Conservation (phyloP, 2,329 filamentous ascomycete genomes). For the Magnaporthiopsis incrustans region DNA sequence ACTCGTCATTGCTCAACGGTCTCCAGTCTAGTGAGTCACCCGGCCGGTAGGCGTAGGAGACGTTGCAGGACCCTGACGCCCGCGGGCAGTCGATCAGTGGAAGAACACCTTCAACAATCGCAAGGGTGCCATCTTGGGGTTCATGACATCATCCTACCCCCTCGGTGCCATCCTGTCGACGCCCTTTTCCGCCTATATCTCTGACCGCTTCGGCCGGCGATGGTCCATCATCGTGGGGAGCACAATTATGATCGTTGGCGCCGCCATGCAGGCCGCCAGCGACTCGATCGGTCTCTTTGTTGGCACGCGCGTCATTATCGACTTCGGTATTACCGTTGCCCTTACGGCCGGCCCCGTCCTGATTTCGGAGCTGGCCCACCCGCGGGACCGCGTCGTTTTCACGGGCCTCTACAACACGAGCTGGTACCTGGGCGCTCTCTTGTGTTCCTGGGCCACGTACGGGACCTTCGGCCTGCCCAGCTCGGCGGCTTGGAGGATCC, state of each 20-base stretch:
- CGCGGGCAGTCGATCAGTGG: background rate
- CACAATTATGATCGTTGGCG: conserved; percentile 30
- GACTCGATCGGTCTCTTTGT: conserved; percentile 29
- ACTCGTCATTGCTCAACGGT: conserved; percentile 5
- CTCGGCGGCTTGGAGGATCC: conserved; percentile 41
- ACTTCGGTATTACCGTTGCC: conserved; percentile 27
- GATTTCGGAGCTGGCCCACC: conserved; percentile 32
- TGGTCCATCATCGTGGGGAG: conserved; percentile 34
- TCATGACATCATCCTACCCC: conserved; percentile 51
- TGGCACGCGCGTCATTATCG: conserved; percentile 24
- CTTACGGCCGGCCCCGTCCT: conserved; percentile 23
- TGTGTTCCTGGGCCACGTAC: conserved; percentile 34
- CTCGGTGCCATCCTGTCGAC: conserved; percentile 50
- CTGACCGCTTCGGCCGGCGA: conserved; percentile 28
- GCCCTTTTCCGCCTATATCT: conserved; percentile 48
- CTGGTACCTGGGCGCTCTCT: conserved; percentile 29
- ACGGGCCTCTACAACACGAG: conserved; percentile 33
- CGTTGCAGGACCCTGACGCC: too few species aligned
- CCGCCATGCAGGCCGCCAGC: conserved; percentile 24
- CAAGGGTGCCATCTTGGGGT: conserved; percentile 37
- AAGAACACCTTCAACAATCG: conserved; percentile 30
- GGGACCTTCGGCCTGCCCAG: conserved; percentile 42
- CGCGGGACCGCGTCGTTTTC: conserved; percentile 33
- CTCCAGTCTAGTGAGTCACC: background rate
- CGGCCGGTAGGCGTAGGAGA: too few species aligned